phyloP scores from a whole-genome alignment of 495 filamentous ascomycete species.

The Penicillium roqueforti region DNA sequence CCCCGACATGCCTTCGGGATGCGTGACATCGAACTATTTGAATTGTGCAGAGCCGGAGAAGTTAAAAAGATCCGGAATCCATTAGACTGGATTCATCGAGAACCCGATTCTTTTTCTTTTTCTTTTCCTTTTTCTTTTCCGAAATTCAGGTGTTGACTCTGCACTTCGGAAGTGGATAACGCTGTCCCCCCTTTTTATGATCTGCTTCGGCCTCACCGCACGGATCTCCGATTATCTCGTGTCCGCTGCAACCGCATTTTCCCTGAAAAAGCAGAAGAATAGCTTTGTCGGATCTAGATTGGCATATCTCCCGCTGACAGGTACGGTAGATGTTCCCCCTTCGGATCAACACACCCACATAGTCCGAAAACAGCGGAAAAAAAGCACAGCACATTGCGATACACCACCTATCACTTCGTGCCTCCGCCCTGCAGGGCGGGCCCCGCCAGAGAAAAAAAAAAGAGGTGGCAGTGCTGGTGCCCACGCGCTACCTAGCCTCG shows the following conservation, averaged over 20 bases:
- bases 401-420: conserved; percentile 9
- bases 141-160: neutral
- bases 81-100: conserved; percentile 16
- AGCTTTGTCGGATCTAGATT: neutral
- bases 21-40: conserved; percentile 14
- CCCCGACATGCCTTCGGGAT: too few species aligned
- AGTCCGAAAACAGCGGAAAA: neutral
- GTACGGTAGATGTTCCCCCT: neutral
- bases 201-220: neutral
- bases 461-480: conserved; percentile 13
- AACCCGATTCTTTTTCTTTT: neutral
- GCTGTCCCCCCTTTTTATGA: conserved; percentile 3
- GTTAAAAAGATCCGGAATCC: conserved; percentile 9
- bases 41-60: conserved; percentile 8
- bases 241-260: conserved; percentile 26
- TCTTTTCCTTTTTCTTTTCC: neutral
- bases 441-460: conserved; percentile 5
- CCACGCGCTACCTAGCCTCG: conserved; percentile 6
- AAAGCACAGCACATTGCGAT: conserved; percentile 4
- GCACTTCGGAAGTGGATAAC: neutral
- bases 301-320: neutral
- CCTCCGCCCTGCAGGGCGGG: conserved; percentile 24
- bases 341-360: neutral
- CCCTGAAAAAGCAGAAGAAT: conserved; percentile 8
- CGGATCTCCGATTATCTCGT: conserved; percentile 18